Evolutionary conservation across 1,284 basidiomycete species (phyloP).

Genomic region (Baeospora myosura): DNA sequence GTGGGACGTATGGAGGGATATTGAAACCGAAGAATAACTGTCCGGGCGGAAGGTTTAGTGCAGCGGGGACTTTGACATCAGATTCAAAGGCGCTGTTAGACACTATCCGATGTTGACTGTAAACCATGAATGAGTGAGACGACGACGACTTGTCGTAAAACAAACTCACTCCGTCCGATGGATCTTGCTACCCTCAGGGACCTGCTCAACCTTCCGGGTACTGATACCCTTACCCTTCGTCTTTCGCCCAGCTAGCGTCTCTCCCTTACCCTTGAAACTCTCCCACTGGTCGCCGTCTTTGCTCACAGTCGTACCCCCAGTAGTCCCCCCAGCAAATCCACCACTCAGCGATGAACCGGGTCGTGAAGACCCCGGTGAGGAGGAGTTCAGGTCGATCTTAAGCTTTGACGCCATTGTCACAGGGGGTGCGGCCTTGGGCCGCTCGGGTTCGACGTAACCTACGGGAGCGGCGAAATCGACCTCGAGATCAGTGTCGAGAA

Average conservation of each 20-base stretch:
- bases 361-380: slow-evolving; percentile 74
- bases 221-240: slow-evolving; percentile 90
- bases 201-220: slow-evolving; percentile 73
- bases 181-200: slow-evolving; percentile 81
- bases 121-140: slow-evolving; percentile 12
- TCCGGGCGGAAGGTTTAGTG: slow-evolving; percentile 86
- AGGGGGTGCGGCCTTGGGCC: slow-evolving; percentile 73
- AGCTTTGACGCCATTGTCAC: slow-evolving; percentile 96
- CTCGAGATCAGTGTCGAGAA: slow-evolving; percentile 95
- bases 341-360: slow-evolving; percentile 70
- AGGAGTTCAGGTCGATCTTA: slow-evolving; percentile 85
- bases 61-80: slow-evolving; percentile 79
- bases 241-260: slow-evolving; percentile 80
- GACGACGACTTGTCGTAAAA: slow-evolving; percentile 1
- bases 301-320: slow-evolving; percentile 46
- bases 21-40: slow-evolving; percentile 93
- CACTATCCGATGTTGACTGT: slow-evolving; percentile 78
- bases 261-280: slow-evolving; percentile 89
- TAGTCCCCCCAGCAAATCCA: slow-evolving; percentile 47
- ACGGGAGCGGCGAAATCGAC: slow-evolving; percentile 77
- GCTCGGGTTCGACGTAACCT: slow-evolving; percentile 85
- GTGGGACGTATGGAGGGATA: slow-evolving; percentile 61
- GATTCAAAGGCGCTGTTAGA: slow-evolving; percentile 76
- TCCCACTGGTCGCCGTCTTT: slow-evolving; percentile 80
- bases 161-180: slow-evolving; percentile 75